Evolutionary conservation across 768 basidiomycete species (phyloP).

Genomic region (Chalciporus chontae): DNA sequence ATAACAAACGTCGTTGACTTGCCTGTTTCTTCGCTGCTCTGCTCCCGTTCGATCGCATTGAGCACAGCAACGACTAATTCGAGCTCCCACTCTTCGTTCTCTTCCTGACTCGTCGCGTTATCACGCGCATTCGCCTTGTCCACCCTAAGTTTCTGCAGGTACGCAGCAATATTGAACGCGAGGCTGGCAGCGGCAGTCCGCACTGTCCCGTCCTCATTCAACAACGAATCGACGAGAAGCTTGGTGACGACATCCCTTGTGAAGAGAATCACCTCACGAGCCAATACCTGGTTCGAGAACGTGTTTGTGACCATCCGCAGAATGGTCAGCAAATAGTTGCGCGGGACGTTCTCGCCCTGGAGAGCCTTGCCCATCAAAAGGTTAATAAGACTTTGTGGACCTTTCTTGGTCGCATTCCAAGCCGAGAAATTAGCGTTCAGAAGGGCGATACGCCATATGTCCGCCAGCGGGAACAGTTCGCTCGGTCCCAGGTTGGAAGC

Average conservation of each 20-base stretch:
- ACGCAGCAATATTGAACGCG: constrained; percentile 70
- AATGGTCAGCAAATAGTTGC: constrained; percentile 61
- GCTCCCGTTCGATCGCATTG: constrained; percentile 73
- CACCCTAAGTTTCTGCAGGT: constrained; percentile 59
- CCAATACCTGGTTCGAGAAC: constrained; percentile 45
- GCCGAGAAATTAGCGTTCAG: constrained; percentile 56
- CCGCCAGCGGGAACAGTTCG: constrained; percentile 75
- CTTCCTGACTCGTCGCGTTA: constrained; percentile 39
- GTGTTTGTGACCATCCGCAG: constrained; percentile 69
- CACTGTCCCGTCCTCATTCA: constrained; percentile 65
- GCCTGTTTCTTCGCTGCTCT: constrained; percentile 77
- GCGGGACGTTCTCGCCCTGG: constrained; percentile 28
- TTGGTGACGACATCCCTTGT: constrained; percentile 40
- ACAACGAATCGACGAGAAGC: constrained; percentile 61
- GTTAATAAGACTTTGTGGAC: constrained; percentile 40
- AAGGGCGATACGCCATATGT: constrained; percentile 77
- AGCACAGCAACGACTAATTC: constrained; percentile 83
- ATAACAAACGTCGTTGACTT: constrained; percentile 27
- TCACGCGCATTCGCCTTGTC: constrained; percentile 35
- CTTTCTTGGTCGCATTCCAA: constrained; percentile 41
- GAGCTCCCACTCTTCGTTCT: constrained; percentile 80
- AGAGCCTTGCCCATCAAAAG: constrained; percentile 46
- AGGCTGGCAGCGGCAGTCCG: constrained; percentile 80
- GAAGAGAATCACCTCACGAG: constrained; percentile 37
- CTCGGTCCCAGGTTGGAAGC: constrained; percentile 43